Evolutionary conservation across 2,329 filamentous ascomycete species (phyloP), one percentile per base, ranked within the genome.

Genomic region (Plenodomus biglobosus): DNA sequence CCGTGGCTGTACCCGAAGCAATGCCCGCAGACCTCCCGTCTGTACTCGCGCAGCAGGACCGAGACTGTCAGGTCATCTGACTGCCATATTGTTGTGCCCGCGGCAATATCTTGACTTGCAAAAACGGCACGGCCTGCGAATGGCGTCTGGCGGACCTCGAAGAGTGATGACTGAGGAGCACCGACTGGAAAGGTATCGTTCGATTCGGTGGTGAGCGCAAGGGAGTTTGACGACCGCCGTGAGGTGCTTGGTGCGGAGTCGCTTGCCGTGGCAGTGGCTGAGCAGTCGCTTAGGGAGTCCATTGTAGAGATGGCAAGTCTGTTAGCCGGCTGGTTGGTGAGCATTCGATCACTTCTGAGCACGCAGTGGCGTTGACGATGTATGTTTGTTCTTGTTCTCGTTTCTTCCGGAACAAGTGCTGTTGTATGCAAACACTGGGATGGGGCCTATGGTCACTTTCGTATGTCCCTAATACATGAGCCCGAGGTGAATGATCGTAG

Each of bases 1-100:
- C 76, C 76, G 18, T 71, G 63, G 22, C 78, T 71, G 58, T 78
- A 79, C 17, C 48, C 45, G 46, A 79, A 78, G 58, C 76, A 79
- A 20, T 73, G 64, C 0, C 71, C 75, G 61, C 76, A 79, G 10
- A 78, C 76, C 64, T 79, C 76, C 35, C 75, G 74, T 8, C 73
- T 67, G 57, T 78, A 78, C 40, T 76, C 68, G 39, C 75, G 71
- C 35, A 76, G 69, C 3, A 79, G 51, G 8, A 78, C 73, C 22
- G 68, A 68, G 1, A 73, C 62, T 3, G 70, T 65, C 1, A 76
- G 68, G 16, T 71, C 65, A n/a, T 63, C 56, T 16, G 72, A 70
- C 16, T 63, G 63, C 50, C 68, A 71, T 7, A 78, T 50, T 7
- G 70, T 50, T 0, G 73, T 73, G 36, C 61, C 64, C 5, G 59